Conservation (phyloP, 768 basidiomycete species). For the Mycena venus region DNA sequence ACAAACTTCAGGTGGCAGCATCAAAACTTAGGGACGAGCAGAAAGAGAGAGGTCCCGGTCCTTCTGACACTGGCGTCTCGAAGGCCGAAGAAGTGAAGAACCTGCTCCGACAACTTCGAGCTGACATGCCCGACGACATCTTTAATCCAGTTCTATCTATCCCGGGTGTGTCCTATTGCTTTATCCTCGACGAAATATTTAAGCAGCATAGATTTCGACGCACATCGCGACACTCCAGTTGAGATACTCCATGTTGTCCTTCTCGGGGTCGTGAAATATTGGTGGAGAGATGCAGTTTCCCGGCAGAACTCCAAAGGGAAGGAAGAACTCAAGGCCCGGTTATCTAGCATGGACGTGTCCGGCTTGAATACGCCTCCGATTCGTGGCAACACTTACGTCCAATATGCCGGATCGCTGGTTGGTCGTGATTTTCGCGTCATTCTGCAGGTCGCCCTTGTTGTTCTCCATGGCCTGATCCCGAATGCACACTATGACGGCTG, state of each 20-base stretch:
- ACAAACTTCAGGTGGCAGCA: conserved; percentile 1
- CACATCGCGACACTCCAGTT: conserved; percentile 37
- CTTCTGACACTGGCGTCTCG: not conserved
- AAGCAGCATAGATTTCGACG: conserved; percentile 32
- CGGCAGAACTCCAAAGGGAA: not conserved
- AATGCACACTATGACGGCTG: conserved; percentile 28
- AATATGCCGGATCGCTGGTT: conserved; percentile 35
- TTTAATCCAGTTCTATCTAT: conserved; percentile 3
- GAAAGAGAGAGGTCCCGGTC: not conserved
- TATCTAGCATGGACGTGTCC: not conserved
- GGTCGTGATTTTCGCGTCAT: conserved; percentile 32
- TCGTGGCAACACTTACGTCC: conserved; percentile 32
- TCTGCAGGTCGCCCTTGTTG: not conserved
- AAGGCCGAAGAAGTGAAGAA: not conserved
- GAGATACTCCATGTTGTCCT: conserved; percentile 37
- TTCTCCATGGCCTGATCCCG: conserved; percentile 1
- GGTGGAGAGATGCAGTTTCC: too few relatives aligned
- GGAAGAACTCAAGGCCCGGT: not conserved
- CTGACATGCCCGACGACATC: not conserved
- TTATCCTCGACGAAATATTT: not conserved
- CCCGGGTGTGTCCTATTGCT: not conserved
- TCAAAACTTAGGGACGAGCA: conserved; percentile 10
- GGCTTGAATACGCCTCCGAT: conserved; percentile 14
- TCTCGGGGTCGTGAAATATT: not conserved
- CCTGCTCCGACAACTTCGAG: not conserved